A percentile compares a stretch with the other conserved stretches of the same genome.
These are phyloP conservation scores for Oryza glumipatula DNA, from an alignment of 176 grass and related monocot species.

Conservation along the genomic window DNA sequence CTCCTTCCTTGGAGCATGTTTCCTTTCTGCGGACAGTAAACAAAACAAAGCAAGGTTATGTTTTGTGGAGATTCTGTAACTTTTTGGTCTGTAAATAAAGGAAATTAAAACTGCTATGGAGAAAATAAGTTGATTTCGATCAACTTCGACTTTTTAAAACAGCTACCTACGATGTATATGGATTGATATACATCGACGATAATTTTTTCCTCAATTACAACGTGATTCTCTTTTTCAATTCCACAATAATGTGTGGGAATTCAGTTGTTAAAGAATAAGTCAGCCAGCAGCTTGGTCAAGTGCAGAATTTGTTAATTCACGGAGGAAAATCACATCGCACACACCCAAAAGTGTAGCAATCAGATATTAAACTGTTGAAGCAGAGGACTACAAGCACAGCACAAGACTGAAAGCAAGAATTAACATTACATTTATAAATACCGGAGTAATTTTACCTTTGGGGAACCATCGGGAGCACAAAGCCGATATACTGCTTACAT, in stretches of 20 bases:
- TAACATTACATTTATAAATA: neutral
- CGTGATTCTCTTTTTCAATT: neutral
- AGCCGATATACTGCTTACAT: constrained; percentile 77
- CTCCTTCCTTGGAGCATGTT: constrained; percentile 58
- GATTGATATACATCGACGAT: neutral
- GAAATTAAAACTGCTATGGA: neutral
- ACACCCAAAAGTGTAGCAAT: neutral
- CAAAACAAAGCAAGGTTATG: neutral
- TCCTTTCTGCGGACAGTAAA: constrained; percentile 62
- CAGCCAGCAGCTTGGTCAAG: neutral
- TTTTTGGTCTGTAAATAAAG: neutral
- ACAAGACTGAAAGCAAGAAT: neutral
- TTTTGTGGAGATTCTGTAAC: neutral
- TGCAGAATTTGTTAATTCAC: constrained; percentile 4
- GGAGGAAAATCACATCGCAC: neutral
- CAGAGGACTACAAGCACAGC: neutral
- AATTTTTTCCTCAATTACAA: neutral
- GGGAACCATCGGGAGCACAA: constrained; percentile 77
- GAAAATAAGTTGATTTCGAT: neutral
- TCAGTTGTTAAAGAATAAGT: neutral
- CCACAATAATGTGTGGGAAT: too few relatives aligned
- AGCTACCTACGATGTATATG: neutral
- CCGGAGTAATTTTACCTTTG: constrained; percentile 53
- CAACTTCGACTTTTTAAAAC: constrained; percentile 10
- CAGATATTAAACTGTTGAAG: neutral